Evolutionary conservation across 257 asterid genomes (phyloP).

Genomic region (Haberlea rhodopensis): DNA sequence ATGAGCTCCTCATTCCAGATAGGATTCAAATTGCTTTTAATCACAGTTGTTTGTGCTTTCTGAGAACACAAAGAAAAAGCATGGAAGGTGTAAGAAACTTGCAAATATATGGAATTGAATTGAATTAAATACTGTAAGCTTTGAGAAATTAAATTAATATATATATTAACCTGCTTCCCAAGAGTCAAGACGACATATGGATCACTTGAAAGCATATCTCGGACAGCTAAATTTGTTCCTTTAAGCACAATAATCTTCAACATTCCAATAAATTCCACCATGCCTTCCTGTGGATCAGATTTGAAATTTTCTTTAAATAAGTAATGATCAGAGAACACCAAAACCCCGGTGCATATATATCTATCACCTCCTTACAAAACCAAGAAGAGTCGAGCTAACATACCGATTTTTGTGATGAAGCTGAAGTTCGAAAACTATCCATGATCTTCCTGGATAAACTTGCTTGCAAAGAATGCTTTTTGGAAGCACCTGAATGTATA

Average conservation of each 20-base stretch:
- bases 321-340: constrained; percentile 19
- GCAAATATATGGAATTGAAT: not conserved
- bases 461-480: constrained; percentile 56
- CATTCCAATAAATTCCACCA: constrained; percentile 91
- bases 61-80: constrained; percentile 32
- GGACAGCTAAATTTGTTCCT: constrained; percentile 84
- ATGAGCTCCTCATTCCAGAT: constrained; percentile 91
- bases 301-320: constrained; percentile 20
- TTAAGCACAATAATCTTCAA: constrained; percentile 70
- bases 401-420: constrained; percentile 64
- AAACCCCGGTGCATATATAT: constrained; percentile 7
- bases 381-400: constrained; percentile 18
- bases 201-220: constrained; percentile 94
- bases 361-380: not conserved
- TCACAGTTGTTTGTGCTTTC: constrained; percentile 77
- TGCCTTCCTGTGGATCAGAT: constrained; percentile 64
- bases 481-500: constrained; percentile 53
- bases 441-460: constrained; percentile 67
- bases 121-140: not conserved
- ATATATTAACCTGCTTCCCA: constrained; percentile 82
- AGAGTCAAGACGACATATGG: constrained; percentile 84
- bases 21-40: constrained; percentile 86
- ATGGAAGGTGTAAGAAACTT: constrained; percentile 22
- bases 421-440: constrained; percentile 62
- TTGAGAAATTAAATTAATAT: constrained; percentile 6